Evolutionary conservation across 2,329 filamentous ascomycete genomes (phyloP).

Genomic region (Phialophora expanda): DNA sequence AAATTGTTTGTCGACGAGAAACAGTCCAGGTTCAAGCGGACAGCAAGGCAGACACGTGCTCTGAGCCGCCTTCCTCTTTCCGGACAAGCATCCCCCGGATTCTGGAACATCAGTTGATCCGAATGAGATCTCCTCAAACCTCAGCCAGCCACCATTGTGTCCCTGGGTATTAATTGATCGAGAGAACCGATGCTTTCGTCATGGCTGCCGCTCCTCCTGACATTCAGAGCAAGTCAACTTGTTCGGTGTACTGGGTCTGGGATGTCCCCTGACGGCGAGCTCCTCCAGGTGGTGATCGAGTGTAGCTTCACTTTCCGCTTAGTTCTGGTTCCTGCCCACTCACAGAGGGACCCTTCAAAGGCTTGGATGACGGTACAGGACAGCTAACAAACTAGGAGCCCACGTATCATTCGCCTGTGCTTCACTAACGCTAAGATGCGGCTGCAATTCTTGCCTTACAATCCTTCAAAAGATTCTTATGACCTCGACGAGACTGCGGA

Average conservation of each 20-base stretch:
- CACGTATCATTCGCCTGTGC: not conserved
- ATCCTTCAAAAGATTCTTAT: slow-evolving; percentile 1
- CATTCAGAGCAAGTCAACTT: not conserved
- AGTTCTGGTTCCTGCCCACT: not conserved
- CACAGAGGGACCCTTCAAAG: no score
- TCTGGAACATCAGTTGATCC: not conserved
- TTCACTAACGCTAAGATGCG: slow-evolving; percentile 4
- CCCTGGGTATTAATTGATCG: not conserved
- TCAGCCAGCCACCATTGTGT: not conserved
- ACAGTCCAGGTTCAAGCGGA: not conserved
- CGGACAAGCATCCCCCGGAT: not conserved
- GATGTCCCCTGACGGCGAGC: not conserved
- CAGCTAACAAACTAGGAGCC: not conserved
- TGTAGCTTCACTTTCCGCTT: not conserved
- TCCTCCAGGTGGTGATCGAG: not conserved
- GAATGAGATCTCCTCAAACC: not conserved
- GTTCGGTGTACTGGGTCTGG: not conserved
- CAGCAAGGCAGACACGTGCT: not conserved
- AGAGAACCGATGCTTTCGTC: not conserved
- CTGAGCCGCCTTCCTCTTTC: not conserved
- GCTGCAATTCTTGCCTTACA: slow-evolving; percentile 23
- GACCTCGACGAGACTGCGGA: slow-evolving; percentile 11
- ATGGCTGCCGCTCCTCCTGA: not conserved
- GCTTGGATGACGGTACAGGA: not conserved
- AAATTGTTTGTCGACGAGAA: not conserved